Evolutionary conservation across 306 rosid genomes (phyloP).

Genomic region (Cicer arietinum): DNA sequence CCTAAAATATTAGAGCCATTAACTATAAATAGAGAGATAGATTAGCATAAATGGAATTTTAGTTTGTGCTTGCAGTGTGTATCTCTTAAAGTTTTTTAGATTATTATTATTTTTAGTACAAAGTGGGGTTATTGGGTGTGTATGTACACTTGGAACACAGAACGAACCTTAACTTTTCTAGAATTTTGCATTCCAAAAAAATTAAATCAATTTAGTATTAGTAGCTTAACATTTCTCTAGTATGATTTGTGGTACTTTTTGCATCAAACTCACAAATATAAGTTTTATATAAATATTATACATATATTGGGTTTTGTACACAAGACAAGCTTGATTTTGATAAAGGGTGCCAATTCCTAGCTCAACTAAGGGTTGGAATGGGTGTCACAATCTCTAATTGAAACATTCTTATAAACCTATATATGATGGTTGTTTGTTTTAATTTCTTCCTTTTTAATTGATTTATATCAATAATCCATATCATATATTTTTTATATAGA

Average conservation of each 20-base stretch:
- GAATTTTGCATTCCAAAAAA: slow-evolving; percentile 27
- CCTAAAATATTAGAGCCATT: too few species aligned
- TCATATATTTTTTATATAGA: too few species aligned
- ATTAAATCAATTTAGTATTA: slow-evolving; percentile 6
- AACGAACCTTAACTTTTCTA: slow-evolving; percentile 18
- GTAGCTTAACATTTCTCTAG: slow-evolving; percentile 10
- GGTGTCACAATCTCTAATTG: neutral
- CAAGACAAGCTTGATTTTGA: neutral
- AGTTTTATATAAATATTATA: neutral
- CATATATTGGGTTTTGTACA: neutral
- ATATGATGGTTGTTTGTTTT: neutral
- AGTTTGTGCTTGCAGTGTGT: neutral
- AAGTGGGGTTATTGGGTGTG: slow-evolving; percentile 6
- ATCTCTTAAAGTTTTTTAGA: slow-evolving; percentile 8
- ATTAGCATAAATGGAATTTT: neutral
- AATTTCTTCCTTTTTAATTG: neutral
- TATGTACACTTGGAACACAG: slow-evolving; percentile 28
- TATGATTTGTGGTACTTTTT: neutral
- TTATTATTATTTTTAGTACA: neutral
- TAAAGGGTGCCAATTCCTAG: neutral
- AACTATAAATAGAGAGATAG: neutral
- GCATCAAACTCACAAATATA: neutral
- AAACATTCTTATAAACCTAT: neutral
- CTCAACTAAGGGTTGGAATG: too few species aligned
- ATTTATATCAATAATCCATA: neutral